Evolutionary conservation across 2,329 filamentous ascomycete species (phyloP), one percentile per base, ranked within the genome.

Genomic region (Trichoderma asperellum): DNA sequence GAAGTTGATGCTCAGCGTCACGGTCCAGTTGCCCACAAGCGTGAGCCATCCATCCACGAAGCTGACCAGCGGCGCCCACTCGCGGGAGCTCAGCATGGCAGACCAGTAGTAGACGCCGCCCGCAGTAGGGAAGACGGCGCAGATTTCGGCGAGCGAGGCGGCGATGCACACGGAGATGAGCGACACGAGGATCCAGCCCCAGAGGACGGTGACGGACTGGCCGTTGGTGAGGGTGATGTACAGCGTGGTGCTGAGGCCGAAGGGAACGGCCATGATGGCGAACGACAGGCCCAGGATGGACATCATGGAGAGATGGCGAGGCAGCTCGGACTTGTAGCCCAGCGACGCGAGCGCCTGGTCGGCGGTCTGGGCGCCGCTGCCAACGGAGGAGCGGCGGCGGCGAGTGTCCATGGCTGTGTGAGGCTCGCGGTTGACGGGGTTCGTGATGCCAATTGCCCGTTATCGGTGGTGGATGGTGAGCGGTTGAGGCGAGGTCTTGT

Each of bases 41-140:
- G 89, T 91, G 73, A 90, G 91, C 91, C 91, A 93, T 57, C 91
- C 91, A 2, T 90, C 92, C 70, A 90, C 85, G 83, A 90, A 93
- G 59, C 88, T 91, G 43, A 92, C 85, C 29, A 89, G 78, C 0
- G 88, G 87, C 32, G 87, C 86, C 83, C 86, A 91, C 61, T 79
- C 80, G 72, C 84, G 84, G 77, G 88, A 88, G 70, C 86, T 85
- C 72, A 93, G 84, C 75, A 88, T 83, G 69, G 91, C 89, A 8
- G 89, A 90, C 91, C 91, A 93, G 79, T 93, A 90, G 75, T 93
- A 93, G 78, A 91, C 86, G 35, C 87, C 89, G 73, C 87, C 87
- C 14, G 86, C 86, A 5, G 83, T 85, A 0, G 83, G 84, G 73
- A 87, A 92, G n/a, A 89, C 88, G 6, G 88, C 90, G 70, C 91